Conservation (phyloP, 1,139 yeast species). For the Groenewaldozyma sp. region DNA sequence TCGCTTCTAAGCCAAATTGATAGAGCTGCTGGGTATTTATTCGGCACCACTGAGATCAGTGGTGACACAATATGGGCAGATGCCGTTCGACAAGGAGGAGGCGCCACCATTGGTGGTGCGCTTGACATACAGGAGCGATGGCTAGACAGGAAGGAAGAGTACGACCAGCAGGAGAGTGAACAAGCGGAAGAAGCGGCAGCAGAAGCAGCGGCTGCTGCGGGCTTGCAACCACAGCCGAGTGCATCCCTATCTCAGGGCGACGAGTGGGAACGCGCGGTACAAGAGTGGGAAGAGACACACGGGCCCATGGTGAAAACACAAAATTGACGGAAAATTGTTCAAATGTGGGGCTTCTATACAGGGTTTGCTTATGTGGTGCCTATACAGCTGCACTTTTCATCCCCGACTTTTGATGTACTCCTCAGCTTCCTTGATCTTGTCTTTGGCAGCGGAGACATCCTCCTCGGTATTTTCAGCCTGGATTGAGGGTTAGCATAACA, state of each 20-base stretch:
- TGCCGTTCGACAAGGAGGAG: slow-evolving; percentile 74
- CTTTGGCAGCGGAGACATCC: slow-evolving; percentile 37
- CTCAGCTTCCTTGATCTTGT: too few species aligned
- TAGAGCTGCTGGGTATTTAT: slow-evolving; percentile 86
- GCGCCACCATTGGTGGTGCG: slow-evolving; percentile 33
- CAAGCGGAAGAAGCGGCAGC: slow-evolving; percentile 32
- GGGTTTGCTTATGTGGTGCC: too few species aligned
- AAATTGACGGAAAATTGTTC: neutral
- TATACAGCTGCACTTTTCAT: too few species aligned
- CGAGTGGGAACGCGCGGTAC: slow-evolving; percentile 43
- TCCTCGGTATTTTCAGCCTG: slow-evolving; percentile 40
- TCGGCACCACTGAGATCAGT: slow-evolving; percentile 87
- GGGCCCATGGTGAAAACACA: slow-evolving; percentile 27
- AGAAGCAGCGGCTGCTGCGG: slow-evolving; percentile 24
- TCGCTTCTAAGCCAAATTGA: slow-evolving; percentile 67
- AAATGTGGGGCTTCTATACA: too few species aligned
- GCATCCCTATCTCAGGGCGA: slow-evolving; percentile 45
- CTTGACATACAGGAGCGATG: slow-evolving; percentile 90
- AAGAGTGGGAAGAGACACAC: slow-evolving; percentile 36
- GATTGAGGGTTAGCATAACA: too few species aligned
- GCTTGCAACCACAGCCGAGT: too few species aligned
- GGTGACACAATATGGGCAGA: slow-evolving; percentile 97
- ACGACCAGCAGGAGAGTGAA: slow-evolving; percentile 54
- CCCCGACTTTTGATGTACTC: too few species aligned
- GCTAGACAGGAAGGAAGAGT: slow-evolving; percentile 75